Evolutionary conservation across 495 filamentous ascomycete species (phyloP).

Genomic region (Echria macrotheca): DNA sequence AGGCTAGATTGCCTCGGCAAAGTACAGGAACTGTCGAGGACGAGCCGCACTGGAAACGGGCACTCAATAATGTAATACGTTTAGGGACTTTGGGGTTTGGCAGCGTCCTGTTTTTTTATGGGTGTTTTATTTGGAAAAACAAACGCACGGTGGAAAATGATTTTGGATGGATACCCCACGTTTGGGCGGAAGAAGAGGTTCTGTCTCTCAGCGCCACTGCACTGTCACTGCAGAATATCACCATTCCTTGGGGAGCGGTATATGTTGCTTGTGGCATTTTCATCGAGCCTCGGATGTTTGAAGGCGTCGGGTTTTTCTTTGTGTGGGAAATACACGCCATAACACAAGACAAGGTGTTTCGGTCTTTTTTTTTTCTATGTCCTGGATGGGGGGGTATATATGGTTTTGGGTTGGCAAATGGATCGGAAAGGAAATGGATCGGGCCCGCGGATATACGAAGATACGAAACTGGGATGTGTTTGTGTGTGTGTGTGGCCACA

Average conservation of each 20-base stretch:
- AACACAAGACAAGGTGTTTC: not conserved
- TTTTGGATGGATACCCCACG: slow-evolving; percentile 12
- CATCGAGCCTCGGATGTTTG: no score
- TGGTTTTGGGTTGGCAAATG: not conserved
- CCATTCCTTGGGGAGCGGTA: not conserved
- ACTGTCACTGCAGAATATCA: not conserved
- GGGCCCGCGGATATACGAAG: slow-evolving; percentile 8
- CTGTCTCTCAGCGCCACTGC: not conserved
- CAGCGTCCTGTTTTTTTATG: not conserved
- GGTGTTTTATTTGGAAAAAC: not conserved
- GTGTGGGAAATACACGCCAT: not conserved
- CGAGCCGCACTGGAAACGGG: no score
- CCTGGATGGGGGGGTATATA: not conserved
- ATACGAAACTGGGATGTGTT: not conserved
- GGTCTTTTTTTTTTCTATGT: no score
- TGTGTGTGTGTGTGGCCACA: no score
- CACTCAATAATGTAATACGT: slow-evolving; percentile 15
- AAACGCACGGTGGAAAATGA: not conserved
- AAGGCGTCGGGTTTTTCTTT: slow-evolving; percentile 1
- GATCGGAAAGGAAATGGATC: slow-evolving; percentile 8
- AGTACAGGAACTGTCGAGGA: no score
- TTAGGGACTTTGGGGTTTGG: slow-evolving; percentile 1
- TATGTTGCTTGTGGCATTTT: no score
- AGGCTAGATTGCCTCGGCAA: no score
- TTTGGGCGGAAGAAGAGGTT: not conserved